A percentile compares a stretch with the other conserved stretches of the same genome.
These are phyloP conservation scores for Phaeotremella skinneri DNA, from an alignment of 768 basidiomycete genomes.

Conservation along the genomic window DNA sequence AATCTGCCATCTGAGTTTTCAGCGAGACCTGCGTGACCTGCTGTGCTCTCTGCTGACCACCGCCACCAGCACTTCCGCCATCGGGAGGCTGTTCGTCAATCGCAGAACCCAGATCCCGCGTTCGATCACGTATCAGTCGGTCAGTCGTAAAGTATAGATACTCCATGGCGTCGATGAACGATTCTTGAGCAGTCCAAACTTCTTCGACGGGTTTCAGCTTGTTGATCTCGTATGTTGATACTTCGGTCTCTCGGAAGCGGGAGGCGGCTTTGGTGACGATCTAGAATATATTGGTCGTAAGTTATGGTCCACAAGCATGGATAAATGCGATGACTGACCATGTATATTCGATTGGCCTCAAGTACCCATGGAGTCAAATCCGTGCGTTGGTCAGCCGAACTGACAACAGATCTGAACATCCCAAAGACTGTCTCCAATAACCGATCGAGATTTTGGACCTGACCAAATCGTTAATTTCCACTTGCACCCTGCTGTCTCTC, in stretches of 20 bases:
- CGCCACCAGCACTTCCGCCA: slow-evolving; percentile 1
- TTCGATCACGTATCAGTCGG: slow-evolving; percentile 46
- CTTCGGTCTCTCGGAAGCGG: slow-evolving; percentile 70
- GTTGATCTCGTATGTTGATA: slow-evolving; percentile 72
- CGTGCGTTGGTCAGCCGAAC: slow-evolving; percentile 55
- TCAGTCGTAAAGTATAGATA: slow-evolving; percentile 64
- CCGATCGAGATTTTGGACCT: slow-evolving; percentile 64
- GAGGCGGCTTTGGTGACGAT: slow-evolving; percentile 69
- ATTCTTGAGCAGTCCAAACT: slow-evolving; percentile 77
- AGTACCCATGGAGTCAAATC: slow-evolving; percentile 58
- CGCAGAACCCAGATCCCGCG: slow-evolving; percentile 47
- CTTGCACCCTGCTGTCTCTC: background rate
- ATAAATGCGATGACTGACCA: slow-evolving; percentile 58
- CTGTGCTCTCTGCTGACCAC: slow-evolving; percentile 14
- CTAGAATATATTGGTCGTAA: slow-evolving; percentile 53
- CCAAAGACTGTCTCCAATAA: slow-evolving; percentile 58
- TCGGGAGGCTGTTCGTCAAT: slow-evolving; percentile 34
- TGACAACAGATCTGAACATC: slow-evolving; percentile 30
- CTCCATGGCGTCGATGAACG: slow-evolving; percentile 66
- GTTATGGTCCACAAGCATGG: background rate
- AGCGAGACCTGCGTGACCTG: slow-evolving; percentile 44
- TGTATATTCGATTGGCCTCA: slow-evolving; percentile 67
- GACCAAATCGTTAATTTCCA: background rate
- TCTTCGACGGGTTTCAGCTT: slow-evolving; percentile 60
- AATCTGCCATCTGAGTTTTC: slow-evolving; percentile 48